phyloP scores from a whole-genome alignment of 495 filamentous ascomycete genomes.

The Daldinia loculata region DNA sequence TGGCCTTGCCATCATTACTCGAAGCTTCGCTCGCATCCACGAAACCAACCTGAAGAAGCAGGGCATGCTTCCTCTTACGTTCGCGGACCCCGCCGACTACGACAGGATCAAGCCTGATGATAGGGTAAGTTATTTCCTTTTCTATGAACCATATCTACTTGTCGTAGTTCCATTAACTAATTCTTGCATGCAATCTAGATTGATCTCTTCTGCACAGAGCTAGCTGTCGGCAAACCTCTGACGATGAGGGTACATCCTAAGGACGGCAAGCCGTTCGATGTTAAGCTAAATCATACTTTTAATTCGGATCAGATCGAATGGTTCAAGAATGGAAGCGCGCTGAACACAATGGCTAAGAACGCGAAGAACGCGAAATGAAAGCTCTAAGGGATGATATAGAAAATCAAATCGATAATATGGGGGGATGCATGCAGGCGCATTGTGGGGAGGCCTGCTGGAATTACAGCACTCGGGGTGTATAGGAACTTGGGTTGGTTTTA shows the following conservation, averaged over 20 bases:
- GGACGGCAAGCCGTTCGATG: slow-evolving; percentile 78
- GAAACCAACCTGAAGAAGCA: slow-evolving; percentile 99
- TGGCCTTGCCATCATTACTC: slow-evolving; percentile 95
- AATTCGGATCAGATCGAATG: slow-evolving; percentile 96
- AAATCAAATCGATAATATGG: slow-evolving; percentile 26
- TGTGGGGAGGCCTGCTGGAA: slow-evolving; percentile 46
- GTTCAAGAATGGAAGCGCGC: slow-evolving; percentile 95
- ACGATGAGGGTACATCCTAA: slow-evolving; percentile 91
- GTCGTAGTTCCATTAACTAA: slow-evolving; percentile 3
- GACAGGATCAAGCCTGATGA: slow-evolving; percentile 95
- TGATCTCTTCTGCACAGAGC: slow-evolving; percentile 87
- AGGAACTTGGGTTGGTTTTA: slow-evolving; percentile 44
- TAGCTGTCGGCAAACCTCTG: slow-evolving; percentile 92
- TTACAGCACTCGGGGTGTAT: slow-evolving; percentile 44
- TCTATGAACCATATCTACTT: not conserved
- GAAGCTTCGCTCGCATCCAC: slow-evolving; percentile 98
- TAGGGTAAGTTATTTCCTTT: slow-evolving; percentile 58
- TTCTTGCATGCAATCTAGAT: slow-evolving; percentile 52
- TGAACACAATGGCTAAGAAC: slow-evolving; percentile 97
- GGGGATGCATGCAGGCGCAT: slow-evolving; percentile 41
- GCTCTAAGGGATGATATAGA: not conserved
- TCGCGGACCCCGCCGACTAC: slow-evolving; percentile 93
- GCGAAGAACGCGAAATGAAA: slow-evolving; percentile 60
- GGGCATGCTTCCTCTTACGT: slow-evolving; percentile 98
- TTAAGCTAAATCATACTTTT: slow-evolving; percentile 92